Evolutionary conservation across 1,284 basidiomycete genomes (phyloP).

Genomic region (Wolfiporia cocos): DNA sequence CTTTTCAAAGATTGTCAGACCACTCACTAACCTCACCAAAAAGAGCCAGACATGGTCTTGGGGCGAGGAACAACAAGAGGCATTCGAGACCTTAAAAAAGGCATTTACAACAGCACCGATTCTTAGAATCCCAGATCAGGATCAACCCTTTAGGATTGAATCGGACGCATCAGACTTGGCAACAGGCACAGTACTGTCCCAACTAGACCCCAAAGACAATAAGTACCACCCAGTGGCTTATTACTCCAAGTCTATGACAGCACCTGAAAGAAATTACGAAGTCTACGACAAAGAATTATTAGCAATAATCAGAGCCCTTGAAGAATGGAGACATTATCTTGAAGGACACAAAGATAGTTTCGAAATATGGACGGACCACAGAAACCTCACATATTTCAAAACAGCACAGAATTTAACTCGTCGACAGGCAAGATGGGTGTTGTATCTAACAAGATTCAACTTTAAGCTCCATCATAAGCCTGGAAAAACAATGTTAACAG

Average conservation of each 20-base stretch:
- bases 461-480: slow-evolving; percentile 28
- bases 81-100: background rate
- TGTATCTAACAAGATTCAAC: slow-evolving; percentile 30
- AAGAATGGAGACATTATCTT: slow-evolving; percentile 24
- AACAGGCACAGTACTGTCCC: background rate
- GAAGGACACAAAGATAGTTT: slow-evolving; percentile 25
- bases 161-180: background rate
- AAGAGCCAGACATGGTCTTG: slow-evolving; percentile 4
- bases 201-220: background rate
- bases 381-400: slow-evolving; percentile 31
- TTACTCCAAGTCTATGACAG: background rate
- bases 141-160: background rate
- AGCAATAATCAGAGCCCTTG: slow-evolving; percentile 14
- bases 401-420: slow-evolving; percentile 29
- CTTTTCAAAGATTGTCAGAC: slow-evolving; percentile 25
- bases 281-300: slow-evolving; percentile 23
- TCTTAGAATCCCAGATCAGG: background rate
- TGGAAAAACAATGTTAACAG: slow-evolving; percentile 15
- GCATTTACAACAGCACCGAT: background rate
- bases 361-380: slow-evolving; percentile 33
- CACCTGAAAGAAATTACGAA: slow-evolving; percentile 14
- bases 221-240: background rate
- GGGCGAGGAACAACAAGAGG: background rate
- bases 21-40: slow-evolving; percentile 17
- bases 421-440: slow-evolving; percentile 30